phyloP scores from a whole-genome alignment of 495 filamentous ascomycete species.

The Pyrenula aspistea region DNA sequence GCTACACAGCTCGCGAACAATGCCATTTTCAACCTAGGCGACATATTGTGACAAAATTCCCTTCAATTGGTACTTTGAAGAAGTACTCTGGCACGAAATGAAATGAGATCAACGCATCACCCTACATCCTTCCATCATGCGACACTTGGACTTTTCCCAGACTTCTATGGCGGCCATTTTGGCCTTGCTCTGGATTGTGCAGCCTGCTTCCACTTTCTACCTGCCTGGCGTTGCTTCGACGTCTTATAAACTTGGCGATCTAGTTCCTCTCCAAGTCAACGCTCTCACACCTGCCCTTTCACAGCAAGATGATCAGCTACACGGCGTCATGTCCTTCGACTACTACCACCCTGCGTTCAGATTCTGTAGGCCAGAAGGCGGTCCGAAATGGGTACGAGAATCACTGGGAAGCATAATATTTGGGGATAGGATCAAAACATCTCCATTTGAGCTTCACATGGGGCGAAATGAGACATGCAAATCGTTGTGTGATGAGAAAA shows the following conservation, averaged over 20 bases:
- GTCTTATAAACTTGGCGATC: slow-evolving; percentile 63
- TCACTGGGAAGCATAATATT: slow-evolving; percentile 94
- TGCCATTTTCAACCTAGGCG: no score
- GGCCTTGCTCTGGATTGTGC: slow-evolving; percentile 28
- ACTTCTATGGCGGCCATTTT: slow-evolving; percentile 8
- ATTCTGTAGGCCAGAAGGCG: slow-evolving; percentile 71
- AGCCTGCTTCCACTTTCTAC: slow-evolving; percentile 59
- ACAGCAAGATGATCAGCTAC: slow-evolving; percentile 59
- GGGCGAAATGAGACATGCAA: slow-evolving; percentile 75
- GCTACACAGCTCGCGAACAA: no score
- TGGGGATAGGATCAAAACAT: slow-evolving; percentile 88
- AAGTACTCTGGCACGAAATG: no score
- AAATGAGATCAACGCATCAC: no score
- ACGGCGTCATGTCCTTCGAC: slow-evolving; percentile 87
- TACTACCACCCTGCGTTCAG: slow-evolving; percentile 83
- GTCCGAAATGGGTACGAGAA: slow-evolving; percentile 64
- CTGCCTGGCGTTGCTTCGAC: slow-evolving; percentile 93
- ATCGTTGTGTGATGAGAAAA: slow-evolving; percentile 50
- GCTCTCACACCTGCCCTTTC: slow-evolving; percentile 76
- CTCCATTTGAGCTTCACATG: slow-evolving; percentile 82
- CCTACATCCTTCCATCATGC: no score
- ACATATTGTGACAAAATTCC: no score
- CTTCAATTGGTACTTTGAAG: no score
- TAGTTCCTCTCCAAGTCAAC: slow-evolving; percentile 87
- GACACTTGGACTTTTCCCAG: no score